These are phyloP conservation scores for Globisporangium uncinulatum DNA, from an alignment of 352 stramenopile species.

Conservation along the genomic window DNA sequence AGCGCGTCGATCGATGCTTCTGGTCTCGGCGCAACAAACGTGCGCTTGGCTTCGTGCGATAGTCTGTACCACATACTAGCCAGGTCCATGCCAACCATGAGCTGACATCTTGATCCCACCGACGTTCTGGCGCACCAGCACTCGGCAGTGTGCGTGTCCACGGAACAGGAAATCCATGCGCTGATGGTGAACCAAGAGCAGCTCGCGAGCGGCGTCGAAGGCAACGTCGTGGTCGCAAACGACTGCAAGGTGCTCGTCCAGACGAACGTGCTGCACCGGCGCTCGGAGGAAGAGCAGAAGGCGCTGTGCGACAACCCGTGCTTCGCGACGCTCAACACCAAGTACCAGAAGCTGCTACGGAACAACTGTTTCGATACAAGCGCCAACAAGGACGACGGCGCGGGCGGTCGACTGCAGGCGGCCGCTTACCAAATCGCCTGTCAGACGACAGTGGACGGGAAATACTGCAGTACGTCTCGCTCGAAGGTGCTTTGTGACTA, in stretches of 20 bases:
- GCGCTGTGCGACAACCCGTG: conserved; percentile 59
- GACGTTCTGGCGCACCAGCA: conserved; percentile 14
- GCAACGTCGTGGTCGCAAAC: conserved; percentile 36
- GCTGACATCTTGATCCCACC: background rate
- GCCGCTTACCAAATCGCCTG: conserved; percentile 69
- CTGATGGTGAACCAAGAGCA: conserved; percentile 56
- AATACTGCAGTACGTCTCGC: conserved; percentile 67
- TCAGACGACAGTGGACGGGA: conserved; percentile 37
- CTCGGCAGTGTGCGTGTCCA: conserved; percentile 36
- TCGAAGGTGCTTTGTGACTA: background rate
- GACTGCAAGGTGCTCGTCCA: conserved; percentile 57
- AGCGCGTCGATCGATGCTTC: background rate
- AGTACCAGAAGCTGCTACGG: conserved; percentile 60
- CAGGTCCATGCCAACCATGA: no score
- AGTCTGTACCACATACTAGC: no score
- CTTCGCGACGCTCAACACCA: conserved; percentile 41
- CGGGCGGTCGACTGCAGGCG: conserved; percentile 47
- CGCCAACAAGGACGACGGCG: conserved; percentile 44
- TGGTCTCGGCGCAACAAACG: conserved; percentile 27
- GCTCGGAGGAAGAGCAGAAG: conserved; percentile 52
- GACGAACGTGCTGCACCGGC: conserved; percentile 46
- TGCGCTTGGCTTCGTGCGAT: conserved; percentile 3
- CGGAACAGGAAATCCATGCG: conserved; percentile 35
- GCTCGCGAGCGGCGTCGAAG: conserved; percentile 53
- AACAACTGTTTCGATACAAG: conserved; percentile 57